Base-by-base conservation (phyloP, 345 rosid species). In the Xanthoceras sorbifolium region DNA sequence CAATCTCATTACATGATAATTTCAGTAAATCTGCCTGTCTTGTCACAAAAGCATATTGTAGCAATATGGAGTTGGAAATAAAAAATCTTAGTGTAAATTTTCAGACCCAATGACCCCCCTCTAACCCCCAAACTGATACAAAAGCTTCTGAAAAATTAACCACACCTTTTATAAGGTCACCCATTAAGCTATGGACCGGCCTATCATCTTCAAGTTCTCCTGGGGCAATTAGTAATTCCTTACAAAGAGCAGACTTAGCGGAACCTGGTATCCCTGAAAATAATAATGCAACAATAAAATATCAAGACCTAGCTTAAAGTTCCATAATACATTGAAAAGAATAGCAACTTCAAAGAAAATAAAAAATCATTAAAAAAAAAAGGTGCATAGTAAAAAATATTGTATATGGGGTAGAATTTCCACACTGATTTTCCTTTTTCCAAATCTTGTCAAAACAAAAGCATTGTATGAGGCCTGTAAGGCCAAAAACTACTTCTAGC, bases 221-320 rank as follows among this genome's bases (percentile, higher is more conserved):
- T 36, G 92, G 87, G 57, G 88, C 59, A 83, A 81, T 92, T 61
- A 92, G 74, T 75, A 96, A 78, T 79, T 96, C 98, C 83, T 89
- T 92, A 88, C 98, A 96, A 71, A 96, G 92, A 42, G 99, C 97
- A 74, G 99, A 93, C 83, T 96, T 96, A 26, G 99, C 98, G 83
- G 94, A 92, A 76, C 99, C 99, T 9, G 99, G 98, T 87, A 96
- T 92, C 76, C 99, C 99, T 96, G 83, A 63, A 74, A 73, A 73
- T 40, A 22, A 57, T 12, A 76, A 63, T 48, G 68, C 31, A 73
- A 71, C 32, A 32, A 40, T 5, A 9, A 23, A 22, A 50, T 54
- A 36, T 34, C 20, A 48, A 48, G 40, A 26, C 68, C 28, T 62
- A 22, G 23, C 50, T 74, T 50, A 32, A 46, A 63, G 32, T 50